Conservation (phyloP, 805 yeast genomes). For the Candida schatavii region DNA sequence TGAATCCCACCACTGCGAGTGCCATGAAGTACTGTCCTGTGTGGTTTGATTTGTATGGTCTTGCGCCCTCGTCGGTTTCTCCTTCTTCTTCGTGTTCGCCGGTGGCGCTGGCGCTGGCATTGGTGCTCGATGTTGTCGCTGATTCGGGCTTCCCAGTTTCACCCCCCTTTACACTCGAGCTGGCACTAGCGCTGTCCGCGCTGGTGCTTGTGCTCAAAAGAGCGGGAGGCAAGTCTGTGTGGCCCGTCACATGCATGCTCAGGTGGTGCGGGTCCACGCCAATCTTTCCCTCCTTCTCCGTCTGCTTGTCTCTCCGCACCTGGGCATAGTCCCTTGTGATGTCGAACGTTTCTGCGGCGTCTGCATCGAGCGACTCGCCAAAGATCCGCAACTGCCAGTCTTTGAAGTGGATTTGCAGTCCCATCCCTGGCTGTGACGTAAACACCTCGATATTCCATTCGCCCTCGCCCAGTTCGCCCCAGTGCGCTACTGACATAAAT, state of each 20-base stretch:
- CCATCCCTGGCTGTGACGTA: slow-evolving; percentile 17
- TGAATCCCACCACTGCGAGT: slow-evolving; percentile 57
- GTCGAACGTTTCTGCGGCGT: slow-evolving; percentile 57
- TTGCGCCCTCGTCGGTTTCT: too few relatives aligned
- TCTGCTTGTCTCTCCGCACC: slow-evolving; percentile 25
- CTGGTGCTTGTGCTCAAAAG: background rate
- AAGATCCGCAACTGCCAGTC: slow-evolving; percentile 78
- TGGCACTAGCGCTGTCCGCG: background rate
- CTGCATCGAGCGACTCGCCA: slow-evolving; percentile 72
- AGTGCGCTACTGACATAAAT: slow-evolving; percentile 96
- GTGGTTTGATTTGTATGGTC: slow-evolving; percentile 38
- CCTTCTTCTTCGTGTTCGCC: slow-evolving; percentile 34
- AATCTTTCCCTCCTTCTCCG: slow-evolving; percentile 1
- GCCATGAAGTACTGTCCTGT: slow-evolving; percentile 62
- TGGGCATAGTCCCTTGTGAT: slow-evolving; percentile 46
- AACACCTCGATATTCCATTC: slow-evolving; percentile 73
- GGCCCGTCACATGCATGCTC: background rate
- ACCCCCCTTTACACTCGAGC: background rate
- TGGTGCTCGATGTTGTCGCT: background rate
- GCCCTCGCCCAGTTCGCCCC: slow-evolving; percentile 86
- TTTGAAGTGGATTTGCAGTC: slow-evolving; percentile 40
- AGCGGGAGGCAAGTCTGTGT: background rate
- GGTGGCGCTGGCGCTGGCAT: slow-evolving; percentile 6
- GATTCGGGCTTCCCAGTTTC: background rate
- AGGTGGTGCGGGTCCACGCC: background rate